Conservation (phyloP, 352 stramenopile genomes). For the Sclerospora graminicola region DNA sequence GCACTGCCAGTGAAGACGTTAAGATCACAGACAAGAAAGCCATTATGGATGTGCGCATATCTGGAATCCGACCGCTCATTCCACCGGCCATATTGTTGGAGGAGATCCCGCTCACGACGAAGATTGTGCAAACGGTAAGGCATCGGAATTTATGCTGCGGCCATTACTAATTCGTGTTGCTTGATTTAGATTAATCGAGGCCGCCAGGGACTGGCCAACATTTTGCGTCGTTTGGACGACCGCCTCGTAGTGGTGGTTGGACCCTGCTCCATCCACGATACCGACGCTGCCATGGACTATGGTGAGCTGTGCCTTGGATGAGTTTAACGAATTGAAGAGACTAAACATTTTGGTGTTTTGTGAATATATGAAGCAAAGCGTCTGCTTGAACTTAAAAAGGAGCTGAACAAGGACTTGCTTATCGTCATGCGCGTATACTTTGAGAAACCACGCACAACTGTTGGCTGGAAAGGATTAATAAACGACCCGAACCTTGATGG, state of each 20-base stretch:
- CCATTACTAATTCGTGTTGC: neutral
- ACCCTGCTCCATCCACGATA: slow-evolving; percentile 86
- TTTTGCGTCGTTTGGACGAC: slow-evolving; percentile 75
- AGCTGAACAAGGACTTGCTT: slow-evolving; percentile 73
- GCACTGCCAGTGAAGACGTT: slow-evolving; percentile 61
- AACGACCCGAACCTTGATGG: slow-evolving; percentile 86
- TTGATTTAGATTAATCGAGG: slow-evolving; percentile 45
- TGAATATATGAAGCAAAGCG: slow-evolving; percentile 31
- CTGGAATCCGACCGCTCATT: slow-evolving; percentile 75
- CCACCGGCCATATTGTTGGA: slow-evolving; percentile 77
- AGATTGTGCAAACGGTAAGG: slow-evolving; percentile 63
- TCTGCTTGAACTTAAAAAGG: slow-evolving; percentile 54
- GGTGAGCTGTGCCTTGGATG: slow-evolving; percentile 14
- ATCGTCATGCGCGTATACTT: slow-evolving; percentile 90
- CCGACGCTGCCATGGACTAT: slow-evolving; percentile 81
- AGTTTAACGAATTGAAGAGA: neutral
- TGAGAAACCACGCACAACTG: slow-evolving; percentile 84
- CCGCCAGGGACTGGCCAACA: slow-evolving; percentile 60
- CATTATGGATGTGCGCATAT: slow-evolving; percentile 83
- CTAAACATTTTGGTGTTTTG: neutral
- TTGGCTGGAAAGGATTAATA: slow-evolving; percentile 87
- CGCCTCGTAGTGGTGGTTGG: slow-evolving; percentile 77
- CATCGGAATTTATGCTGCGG: too few relatives aligned
- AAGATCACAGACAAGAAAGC: slow-evolving; percentile 80
- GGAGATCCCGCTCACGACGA: slow-evolving; percentile 69